phyloP scores from a whole-genome alignment of 306 rosid genomes.

The Prunus mira region DNA sequence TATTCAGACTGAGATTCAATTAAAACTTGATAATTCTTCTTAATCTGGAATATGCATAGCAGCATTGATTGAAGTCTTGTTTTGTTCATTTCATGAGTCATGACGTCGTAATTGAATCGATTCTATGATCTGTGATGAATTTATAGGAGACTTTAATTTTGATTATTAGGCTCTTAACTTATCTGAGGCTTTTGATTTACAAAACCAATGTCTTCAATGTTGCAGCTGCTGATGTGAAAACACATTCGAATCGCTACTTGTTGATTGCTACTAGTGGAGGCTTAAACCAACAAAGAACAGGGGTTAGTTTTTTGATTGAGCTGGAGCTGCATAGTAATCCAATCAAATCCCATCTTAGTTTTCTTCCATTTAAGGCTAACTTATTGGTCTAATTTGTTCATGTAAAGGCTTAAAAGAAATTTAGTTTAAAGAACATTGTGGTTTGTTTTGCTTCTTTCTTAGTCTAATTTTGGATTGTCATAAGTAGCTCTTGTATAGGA shows the following conservation, averaged over 20 bases:
- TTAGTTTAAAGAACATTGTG: too few species aligned
- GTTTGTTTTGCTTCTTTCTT: not conserved
- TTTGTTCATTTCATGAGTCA: not conserved
- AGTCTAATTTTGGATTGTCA: not conserved
- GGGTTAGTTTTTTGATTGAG: conserved; percentile 47
- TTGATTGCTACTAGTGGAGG: conserved; percentile 87
- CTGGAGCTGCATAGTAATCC: not conserved
- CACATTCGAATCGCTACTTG: conserved; percentile 62
- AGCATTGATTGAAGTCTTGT: not conserved
- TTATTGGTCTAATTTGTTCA: not conserved
- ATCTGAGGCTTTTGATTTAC: not conserved
- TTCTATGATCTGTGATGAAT: not conserved
- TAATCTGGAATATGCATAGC: not conserved
- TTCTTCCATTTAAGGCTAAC: not conserved
- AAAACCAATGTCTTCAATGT: not conserved
- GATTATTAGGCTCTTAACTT: not conserved
- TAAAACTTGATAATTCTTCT: not conserved
- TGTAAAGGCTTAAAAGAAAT: not conserved
- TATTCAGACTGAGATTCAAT: not conserved
- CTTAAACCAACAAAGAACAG: conserved; percentile 94
- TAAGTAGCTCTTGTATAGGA: not conserved
- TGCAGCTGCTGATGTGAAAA: conserved; percentile 67
- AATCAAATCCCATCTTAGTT: not conserved
- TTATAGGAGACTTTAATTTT: not conserved
- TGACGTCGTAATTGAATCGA: not conserved